A percentile compares a stretch with the other conserved stretches of the same genome.
Conservation (phyloP, 106 monocot genomes). For the Amphibolis antarctica region DNA sequence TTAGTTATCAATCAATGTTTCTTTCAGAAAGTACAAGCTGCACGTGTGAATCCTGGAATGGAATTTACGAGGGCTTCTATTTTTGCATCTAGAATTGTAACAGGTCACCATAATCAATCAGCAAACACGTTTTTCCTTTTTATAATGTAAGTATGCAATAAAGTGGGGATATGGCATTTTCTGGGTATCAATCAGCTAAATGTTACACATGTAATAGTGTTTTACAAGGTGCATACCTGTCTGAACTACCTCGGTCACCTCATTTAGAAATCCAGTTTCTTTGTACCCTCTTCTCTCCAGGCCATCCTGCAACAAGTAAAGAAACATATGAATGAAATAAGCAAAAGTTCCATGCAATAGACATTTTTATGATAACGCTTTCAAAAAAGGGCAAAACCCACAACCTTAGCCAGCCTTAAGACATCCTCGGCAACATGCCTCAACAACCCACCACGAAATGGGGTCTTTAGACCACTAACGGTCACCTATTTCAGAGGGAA, state of each 20-base stretch:
- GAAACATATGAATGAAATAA: neutral
- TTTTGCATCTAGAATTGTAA: no score
- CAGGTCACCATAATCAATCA: no score
- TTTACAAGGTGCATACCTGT: slow-evolving; percentile 38
- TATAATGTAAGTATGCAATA: no score
- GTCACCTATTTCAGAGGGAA: slow-evolving; percentile 41
- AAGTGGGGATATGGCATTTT: no score
- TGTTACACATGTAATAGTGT: no score
- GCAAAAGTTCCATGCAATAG: neutral
- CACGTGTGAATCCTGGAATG: no score
- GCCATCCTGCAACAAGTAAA: slow-evolving; percentile 53
- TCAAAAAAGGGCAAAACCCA: no score
- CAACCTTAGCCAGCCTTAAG: slow-evolving; percentile 70
- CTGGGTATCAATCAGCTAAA: no score
- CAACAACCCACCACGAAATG: slow-evolving; percentile 75
- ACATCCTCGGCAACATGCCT: slow-evolving; percentile 87
- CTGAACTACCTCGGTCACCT: slow-evolving; percentile 61
- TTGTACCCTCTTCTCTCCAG: slow-evolving; percentile 96
- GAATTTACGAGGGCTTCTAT: no score
- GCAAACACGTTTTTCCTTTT: no score
- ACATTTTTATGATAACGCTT: neutral
- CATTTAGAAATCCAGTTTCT: slow-evolving; percentile 79
- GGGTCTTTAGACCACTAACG: slow-evolving; percentile 82
- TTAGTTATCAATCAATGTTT: no score
- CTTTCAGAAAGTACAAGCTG: no score